Base-by-base conservation (phyloP, 2,329 filamentous ascomycete genomes). In the Cryphonectria radicalis region DNA sequence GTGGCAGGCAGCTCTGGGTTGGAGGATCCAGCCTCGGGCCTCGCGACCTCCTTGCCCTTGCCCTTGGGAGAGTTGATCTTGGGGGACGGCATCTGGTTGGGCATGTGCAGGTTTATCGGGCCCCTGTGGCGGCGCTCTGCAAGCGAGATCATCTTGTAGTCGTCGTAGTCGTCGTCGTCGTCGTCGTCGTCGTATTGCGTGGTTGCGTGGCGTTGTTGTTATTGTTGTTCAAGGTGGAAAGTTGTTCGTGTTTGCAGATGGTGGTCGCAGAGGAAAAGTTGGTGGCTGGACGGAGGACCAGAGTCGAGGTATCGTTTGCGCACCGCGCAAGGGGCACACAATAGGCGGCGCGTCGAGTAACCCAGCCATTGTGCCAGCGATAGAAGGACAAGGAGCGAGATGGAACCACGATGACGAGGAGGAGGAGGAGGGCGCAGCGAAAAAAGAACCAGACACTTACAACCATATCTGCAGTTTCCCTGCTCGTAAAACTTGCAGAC, bases 381-480 rank as follows among this genome's bases (percentile, higher is more conserved):
- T 4, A 22, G 50, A 63, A 32, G 35, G 13, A n/a, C 35, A 57
- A 63, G 42, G 63, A 63, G 59, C 42, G 19, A 19, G 60, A 32
- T 42, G 11, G 46, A 60, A 40, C 8, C 1, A 57, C n/a, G 28
- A 64, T 1, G 37, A 57, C n/a, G 28, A 64, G 28, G 37, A 40
- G 37, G 37, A 57, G 25, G 28, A 64, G 28, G 42, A 68, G 46
- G 42, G 25, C 13, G 17, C n/a, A 50, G 6, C 22, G 35, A 37
- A 40, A 40, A 11, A 13, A 14, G 25, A 25, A 35, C 57, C 64
- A 37, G 62, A 67, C 64, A 81, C 84, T 65, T 81, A 87, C 86
- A 81, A 78, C 86, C 86, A 76, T 80, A 85, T 72, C 81, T 84
- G 83, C 86, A 88, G 78, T 81, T 81, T 70, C 86, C 86, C 77